Base-by-base conservation (phyloP, 345 rosid species). In the Pistacia vera region DNA sequence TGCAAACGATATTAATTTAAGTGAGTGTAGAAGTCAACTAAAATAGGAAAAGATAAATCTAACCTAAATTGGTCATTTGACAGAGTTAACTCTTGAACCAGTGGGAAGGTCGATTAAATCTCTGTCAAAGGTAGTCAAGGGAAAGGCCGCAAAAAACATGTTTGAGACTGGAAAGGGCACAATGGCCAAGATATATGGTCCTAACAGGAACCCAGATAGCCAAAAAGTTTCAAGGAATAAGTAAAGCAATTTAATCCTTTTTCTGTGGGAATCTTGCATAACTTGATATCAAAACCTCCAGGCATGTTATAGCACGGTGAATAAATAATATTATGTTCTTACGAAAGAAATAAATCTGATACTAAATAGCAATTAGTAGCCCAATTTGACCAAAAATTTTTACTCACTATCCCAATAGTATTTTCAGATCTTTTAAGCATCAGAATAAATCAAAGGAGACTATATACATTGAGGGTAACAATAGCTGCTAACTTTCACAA, bases 401-500 rank as follows among this genome's bases (percentile, higher is more conserved):
- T 16, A 14, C 35, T 46, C 60, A 16, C 14, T 30, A 11, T 14
- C 25, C 5, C 28, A 68, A 68, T 30, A 44, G 10, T 52, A 52
- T 59, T 52, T 51, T 52, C 72, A 68, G n/a, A 68, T 55, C 72
- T 52, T 52, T 30, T 33, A 52, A 68, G 44, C 0, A 12, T 16
- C 13, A 28, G 8, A 51, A 38, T 6, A 41, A 64, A 64, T 64
- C 4, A 17, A 68, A n/a, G 71, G 22, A 56, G 48, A 56, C 41
- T 66, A 72, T 20, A 17, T 5, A 30, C 25, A 51, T 48, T 18
- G 8, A 66, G 36, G 46, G 46, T 41, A 68, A 35, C 33, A 17
- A 10, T 58, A 68, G 18, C 59, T 62, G 17, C 60, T 60, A 44
- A 72, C 14, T 33, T 64, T 64, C 11, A 73, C 76, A 28, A 73